A percentile compares a stretch with the other conserved stretches of the same genome.
These are phyloP conservation scores for Kentomonas sorsogonicus DNA, from an alignment of 208 protist genomes.

Conservation along the genomic window DNA sequence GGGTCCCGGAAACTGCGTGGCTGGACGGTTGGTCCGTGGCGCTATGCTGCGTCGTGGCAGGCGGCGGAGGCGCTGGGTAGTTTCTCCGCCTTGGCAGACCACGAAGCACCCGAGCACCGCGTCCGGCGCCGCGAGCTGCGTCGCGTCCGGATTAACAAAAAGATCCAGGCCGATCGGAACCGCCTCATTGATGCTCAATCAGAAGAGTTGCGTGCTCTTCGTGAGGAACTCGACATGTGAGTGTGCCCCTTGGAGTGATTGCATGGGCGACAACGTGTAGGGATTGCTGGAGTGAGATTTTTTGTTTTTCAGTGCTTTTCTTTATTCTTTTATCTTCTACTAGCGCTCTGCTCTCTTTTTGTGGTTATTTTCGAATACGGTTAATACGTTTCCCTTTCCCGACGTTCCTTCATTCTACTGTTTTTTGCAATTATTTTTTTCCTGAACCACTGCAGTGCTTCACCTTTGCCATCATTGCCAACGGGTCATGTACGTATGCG, in stretches of 20 bases:
- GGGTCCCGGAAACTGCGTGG: constrained; percentile 35
- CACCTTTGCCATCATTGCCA: not conserved
- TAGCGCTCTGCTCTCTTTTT: not conserved
- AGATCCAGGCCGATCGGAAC: constrained; percentile 19
- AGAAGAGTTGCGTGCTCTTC: constrained; percentile 32
- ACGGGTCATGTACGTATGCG: not conserved
- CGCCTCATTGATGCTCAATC: constrained; percentile 24
- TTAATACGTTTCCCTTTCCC: not conserved
- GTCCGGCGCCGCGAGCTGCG: constrained; percentile 40
- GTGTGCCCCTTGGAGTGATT: constrained; percentile 16
- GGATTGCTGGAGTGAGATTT: not conserved
- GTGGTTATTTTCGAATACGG: constrained; percentile 7
- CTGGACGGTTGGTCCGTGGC: constrained; percentile 60
- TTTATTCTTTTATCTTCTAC: constrained; percentile 11
- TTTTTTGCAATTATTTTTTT: not conserved
- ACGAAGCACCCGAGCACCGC: constrained; percentile 10
- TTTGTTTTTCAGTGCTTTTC: constrained; percentile 8
- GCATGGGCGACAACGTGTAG: not conserved
- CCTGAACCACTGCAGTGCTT: not conserved
- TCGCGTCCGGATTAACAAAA: constrained; percentile 37
- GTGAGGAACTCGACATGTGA: constrained; percentile 31
- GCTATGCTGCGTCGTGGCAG: constrained; percentile 57
- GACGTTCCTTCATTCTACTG: constrained; percentile 3
- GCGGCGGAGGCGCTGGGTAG: constrained; percentile 16
- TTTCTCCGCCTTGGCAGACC: constrained; percentile 25